Evolutionary conservation across 768 basidiomycete genomes (phyloP), one percentile per base, ranked within the genome.

Genomic region (Tylopilus felleus): DNA sequence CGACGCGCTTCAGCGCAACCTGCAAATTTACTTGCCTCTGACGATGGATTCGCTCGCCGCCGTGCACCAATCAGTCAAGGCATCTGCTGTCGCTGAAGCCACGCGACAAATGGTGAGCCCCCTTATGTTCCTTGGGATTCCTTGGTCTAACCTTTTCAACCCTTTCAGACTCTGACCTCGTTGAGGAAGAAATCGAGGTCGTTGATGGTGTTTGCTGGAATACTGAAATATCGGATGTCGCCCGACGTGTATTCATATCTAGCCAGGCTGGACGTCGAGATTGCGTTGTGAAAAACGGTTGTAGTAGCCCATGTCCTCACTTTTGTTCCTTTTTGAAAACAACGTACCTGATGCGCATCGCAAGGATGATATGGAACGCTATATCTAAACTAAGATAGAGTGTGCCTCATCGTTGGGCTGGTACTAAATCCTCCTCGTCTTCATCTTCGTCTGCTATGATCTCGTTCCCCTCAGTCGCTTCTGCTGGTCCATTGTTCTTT

Each of bases 21-120:
- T 98, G 68, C 92, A 93, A 63, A 81, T 83, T 2, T 90, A 97
- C 68, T 79, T 98, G 46, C 82, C 90, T 31, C 80, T 93, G 36
- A 88, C 92, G 21, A 99, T 98, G 97, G 93, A 94, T 65, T 83
- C 87, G 27, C 82, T 98, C 25, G 87, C 89, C 46, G 84, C 80
- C 14, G 81, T 95, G 16, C 89, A 96, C 61, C 86, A 86, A 52
- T 82, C 80, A 53, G 74, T 84, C 53, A 96, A 96, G 69, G 73
- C 76, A 12, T 85, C 87, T 27, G 73, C 79, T 40, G 83, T 82
- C 21, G 80, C 86, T 13, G 93, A 96, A 64, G 80, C 82, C 36
- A 86, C 83, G 2, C 77, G 88, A 58, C 87, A 94, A 62, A 80
- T 86, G 78, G 90, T 91, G 56, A 53, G 82, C 33, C 13, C 52